Percentiles rank a stretch among this genome's conserved stretches.
Conservation (phyloP, 1,284 basidiomycete species). For the Grifola frondosa region DNA sequence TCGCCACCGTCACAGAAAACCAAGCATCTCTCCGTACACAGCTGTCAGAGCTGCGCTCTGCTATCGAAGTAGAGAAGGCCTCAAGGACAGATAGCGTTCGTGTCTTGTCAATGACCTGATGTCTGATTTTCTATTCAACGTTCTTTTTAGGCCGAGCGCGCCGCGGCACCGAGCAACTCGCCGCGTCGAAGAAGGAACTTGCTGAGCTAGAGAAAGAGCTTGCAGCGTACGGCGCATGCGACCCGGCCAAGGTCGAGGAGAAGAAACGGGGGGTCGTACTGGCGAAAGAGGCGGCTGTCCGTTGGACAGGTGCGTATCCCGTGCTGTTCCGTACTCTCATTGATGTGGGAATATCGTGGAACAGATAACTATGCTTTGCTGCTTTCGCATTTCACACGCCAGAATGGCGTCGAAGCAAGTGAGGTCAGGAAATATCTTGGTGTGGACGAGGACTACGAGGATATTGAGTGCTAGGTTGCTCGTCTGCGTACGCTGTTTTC, state of each 20-base stretch:
- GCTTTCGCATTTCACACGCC: constrained; percentile 62
- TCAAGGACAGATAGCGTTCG: constrained; percentile 68
- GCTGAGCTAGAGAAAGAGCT: constrained; percentile 67
- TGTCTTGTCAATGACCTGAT: not conserved
- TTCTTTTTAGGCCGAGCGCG: constrained; percentile 52
- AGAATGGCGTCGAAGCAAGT: constrained; percentile 52
- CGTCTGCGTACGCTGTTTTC: too few species aligned
- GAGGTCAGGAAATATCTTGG: constrained; percentile 66
- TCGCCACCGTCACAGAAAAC: constrained; percentile 55
- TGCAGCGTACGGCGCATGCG: constrained; percentile 75
- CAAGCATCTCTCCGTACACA: constrained; percentile 48
- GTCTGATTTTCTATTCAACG: not conserved
- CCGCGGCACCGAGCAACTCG: constrained; percentile 43
- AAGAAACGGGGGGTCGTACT: constrained; percentile 67
- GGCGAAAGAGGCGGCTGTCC: constrained; percentile 75
- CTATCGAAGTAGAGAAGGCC: constrained; percentile 43
- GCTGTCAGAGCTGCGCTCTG: constrained; percentile 30
- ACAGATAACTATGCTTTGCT: constrained; percentile 44
- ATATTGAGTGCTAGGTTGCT: too few species aligned
- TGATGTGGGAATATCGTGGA: not conserved
- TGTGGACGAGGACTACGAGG: constrained; percentile 72
- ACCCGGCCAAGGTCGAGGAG: constrained; percentile 77
- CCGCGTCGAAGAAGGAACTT: constrained; percentile 52
- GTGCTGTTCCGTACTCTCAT: not conserved
- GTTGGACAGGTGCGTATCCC: constrained; percentile 76